phyloP scores from a whole-genome alignment of 2,329 filamentous ascomycete genomes.

The Byssochlamys sp. region DNA sequence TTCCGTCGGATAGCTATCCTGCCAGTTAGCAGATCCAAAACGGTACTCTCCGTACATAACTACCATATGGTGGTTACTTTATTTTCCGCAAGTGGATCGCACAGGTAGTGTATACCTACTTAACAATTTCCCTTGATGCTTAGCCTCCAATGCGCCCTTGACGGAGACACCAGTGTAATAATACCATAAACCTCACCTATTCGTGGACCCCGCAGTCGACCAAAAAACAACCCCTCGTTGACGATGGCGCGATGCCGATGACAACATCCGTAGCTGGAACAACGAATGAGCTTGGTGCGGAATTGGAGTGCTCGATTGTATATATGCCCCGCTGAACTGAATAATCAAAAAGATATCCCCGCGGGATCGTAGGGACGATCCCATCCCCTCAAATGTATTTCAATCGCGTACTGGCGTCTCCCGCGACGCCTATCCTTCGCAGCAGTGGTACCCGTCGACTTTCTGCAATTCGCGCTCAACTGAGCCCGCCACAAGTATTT shows the following conservation, averaged over 20 bases:
- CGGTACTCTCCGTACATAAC: background rate
- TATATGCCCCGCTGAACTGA: background rate
- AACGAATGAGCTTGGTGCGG: background rate
- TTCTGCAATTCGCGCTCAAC: background rate
- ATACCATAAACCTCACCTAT: background rate
- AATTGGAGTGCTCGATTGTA: background rate
- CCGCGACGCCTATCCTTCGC: background rate
- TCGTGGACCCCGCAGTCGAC: background rate
- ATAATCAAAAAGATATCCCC: background rate
- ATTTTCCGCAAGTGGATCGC: background rate
- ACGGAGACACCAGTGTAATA: background rate
- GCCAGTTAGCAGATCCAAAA: background rate
- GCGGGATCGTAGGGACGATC: background rate
- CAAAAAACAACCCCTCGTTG: background rate
- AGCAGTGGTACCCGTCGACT: slow-evolving; percentile 1
- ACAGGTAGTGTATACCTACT: background rate
- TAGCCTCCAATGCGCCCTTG: background rate
- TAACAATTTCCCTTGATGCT: background rate
- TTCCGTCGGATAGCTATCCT: background rate
- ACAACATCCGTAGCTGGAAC: background rate
- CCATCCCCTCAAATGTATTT: background rate
- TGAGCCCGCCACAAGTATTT: background rate
- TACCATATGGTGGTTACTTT: background rate
- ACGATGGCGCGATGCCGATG: background rate
- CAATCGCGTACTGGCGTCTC: background rate